Conservation (phyloP, 176 grass and related monocot species). For the Echinochloa phyllopogon region DNA sequence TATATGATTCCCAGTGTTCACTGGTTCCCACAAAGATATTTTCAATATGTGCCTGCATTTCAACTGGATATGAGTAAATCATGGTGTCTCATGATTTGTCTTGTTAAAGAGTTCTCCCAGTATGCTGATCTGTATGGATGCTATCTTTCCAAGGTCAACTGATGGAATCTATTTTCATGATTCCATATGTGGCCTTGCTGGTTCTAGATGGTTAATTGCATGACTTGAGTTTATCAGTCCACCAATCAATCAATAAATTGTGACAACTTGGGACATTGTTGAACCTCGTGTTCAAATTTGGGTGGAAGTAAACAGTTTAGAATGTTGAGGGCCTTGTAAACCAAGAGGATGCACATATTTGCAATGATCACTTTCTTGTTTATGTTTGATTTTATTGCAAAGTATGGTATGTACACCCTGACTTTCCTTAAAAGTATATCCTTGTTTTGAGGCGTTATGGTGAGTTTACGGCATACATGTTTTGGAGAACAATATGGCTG, state of each 20-base stretch:
- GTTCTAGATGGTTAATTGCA: slow-evolving; percentile 15
- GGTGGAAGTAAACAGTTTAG: slow-evolving; percentile 42
- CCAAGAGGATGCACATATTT: slow-evolving; percentile 39
- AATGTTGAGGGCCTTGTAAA: slow-evolving; percentile 27
- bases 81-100: slow-evolving; percentile 23
- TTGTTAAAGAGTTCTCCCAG: slow-evolving; percentile 29
- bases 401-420: slow-evolving; percentile 51
- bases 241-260: slow-evolving; percentile 39
- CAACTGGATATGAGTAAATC: slow-evolving; percentile 36
- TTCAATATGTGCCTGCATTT: slow-evolving; percentile 2
- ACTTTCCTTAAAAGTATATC: slow-evolving; percentile 20
- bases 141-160: slow-evolving; percentile 32
- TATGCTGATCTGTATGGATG: slow-evolving; percentile 26
- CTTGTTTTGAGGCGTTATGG: slow-evolving; percentile 29
- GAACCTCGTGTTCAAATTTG: slow-evolving; percentile 25
- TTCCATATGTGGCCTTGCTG: slow-evolving; percentile 37
- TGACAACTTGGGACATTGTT: slow-evolving; percentile 25
- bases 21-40: background rate
- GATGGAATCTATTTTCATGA: slow-evolving; percentile 27
- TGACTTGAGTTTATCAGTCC: slow-evolving; percentile 26
- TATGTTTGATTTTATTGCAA: slow-evolving; percentile 50
- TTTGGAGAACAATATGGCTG: slow-evolving; percentile 23
- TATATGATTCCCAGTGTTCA: slow-evolving; percentile 24
- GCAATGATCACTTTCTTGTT: slow-evolving; percentile 27
- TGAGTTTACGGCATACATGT: slow-evolving; percentile 22